phyloP scores from a whole-genome alignment of 768 basidiomycete species.

The Suillus weaverae region DNA sequence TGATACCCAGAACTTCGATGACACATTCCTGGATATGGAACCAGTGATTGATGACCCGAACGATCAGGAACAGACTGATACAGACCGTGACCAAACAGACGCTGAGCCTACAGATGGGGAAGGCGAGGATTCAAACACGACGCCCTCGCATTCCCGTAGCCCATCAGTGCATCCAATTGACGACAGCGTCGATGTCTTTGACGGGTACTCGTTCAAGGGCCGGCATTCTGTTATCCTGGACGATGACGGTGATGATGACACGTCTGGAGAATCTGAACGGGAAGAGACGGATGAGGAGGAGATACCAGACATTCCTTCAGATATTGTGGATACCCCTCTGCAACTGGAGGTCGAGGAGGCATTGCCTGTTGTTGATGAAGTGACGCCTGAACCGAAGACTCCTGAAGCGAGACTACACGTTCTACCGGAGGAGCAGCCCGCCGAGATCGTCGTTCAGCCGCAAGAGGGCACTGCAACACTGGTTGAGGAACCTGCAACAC shows the following conservation, averaged over 20 bases:
- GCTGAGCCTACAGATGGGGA: conserved; percentile 72
- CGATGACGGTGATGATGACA: conserved; percentile 64
- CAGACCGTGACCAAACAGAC: conserved; percentile 67
- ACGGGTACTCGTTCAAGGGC: conserved; percentile 93
- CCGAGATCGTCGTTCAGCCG: conserved; percentile 11
- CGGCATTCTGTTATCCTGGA: conserved; percentile 77
- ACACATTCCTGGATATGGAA: conserved; percentile 94
- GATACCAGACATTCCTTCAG: conserved; percentile 23
- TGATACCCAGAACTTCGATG: conserved; percentile 98
- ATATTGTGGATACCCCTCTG: conserved; percentile 21
- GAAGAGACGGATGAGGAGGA: conserved; percentile 41
- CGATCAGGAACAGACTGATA: conserved; percentile 62
- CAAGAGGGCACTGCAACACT: conserved; percentile 13
- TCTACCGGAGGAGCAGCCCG: conserved; percentile 30
- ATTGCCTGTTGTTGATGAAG: conserved; percentile 32
- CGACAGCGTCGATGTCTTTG: conserved; percentile 76
- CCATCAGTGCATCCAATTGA: conserved; percentile 62
- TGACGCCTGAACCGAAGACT: conserved; percentile 62
- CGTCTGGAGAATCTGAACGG: conserved; percentile 35
- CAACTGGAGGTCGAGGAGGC: conserved; percentile 30
- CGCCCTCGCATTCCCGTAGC: conserved; percentile 77
- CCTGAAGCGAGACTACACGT: conserved; percentile 61
- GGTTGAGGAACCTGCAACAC: conserved; percentile 15
- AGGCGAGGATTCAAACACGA: conserved; percentile 74
- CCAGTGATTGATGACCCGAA: conserved; percentile 81